Evolutionary conservation across 116 monocot genomes (phyloP).

Genomic region (Papilionanthe hybrid): DNA sequence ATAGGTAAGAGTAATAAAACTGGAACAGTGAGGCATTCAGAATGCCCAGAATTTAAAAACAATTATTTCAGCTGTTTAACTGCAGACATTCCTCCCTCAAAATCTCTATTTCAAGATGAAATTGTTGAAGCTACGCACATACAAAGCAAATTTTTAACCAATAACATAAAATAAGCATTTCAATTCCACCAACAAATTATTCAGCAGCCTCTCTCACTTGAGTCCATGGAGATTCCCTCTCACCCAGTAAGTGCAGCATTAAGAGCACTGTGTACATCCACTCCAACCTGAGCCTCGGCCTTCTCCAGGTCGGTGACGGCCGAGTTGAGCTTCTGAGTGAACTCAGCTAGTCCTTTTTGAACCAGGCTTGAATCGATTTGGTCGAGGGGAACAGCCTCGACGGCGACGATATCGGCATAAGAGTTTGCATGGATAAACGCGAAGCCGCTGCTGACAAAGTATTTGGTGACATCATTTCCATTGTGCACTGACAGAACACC

Average conservation of each 20-base stretch:
- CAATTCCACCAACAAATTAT: too few relatives aligned
- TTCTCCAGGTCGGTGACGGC: constrained; percentile 80
- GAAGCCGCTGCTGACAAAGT: constrained; percentile 88
- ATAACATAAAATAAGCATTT: too few relatives aligned
- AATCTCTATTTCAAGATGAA: too few relatives aligned
- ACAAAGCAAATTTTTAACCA: too few relatives aligned
- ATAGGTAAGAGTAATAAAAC: too few relatives aligned
- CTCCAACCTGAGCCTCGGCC: constrained; percentile 89
- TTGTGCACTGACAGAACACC: constrained; percentile 89
- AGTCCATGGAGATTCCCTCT: neutral
- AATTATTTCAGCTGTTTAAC: too few relatives aligned
- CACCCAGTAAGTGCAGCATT: constrained; percentile 73
- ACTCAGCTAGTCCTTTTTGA: constrained; percentile 83
- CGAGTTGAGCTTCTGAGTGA: constrained; percentile 75
- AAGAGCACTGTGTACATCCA: constrained; percentile 90
- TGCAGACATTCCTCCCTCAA: too few relatives aligned
- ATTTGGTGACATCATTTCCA: constrained; percentile 74
- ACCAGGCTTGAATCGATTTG: constrained; percentile 55
- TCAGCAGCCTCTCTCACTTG: neutral
- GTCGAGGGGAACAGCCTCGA: constrained; percentile 76
- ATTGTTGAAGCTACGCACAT: too few relatives aligned
- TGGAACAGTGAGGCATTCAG: too few relatives aligned
- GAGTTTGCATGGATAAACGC: constrained; percentile 91
- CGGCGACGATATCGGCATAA: constrained; percentile 72
- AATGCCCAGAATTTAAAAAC: too few relatives aligned